Conservation (phyloP, 208 protist genomes). For the Trichomonas gallinae region DNA sequence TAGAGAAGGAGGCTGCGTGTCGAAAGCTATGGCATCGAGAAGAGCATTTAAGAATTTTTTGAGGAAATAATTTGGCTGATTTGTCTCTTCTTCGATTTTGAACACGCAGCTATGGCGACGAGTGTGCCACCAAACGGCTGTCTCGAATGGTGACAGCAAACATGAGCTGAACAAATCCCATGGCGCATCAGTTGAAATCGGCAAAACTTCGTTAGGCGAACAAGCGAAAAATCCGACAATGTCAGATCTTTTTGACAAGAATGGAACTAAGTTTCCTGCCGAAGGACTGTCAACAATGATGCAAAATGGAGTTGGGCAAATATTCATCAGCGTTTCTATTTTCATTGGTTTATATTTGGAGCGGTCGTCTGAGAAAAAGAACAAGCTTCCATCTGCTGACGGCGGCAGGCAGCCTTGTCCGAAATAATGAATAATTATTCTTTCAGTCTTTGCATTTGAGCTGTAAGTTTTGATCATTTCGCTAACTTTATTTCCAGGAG, state of each 20-base stretch:
- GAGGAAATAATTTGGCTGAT: background rate
- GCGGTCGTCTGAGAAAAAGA: background rate
- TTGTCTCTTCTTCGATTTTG: background rate
- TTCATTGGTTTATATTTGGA: background rate
- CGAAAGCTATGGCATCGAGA: constrained; percentile 5
- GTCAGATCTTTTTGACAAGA: background rate
- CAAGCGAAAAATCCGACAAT: background rate
- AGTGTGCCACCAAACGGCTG: background rate
- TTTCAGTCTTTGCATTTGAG: background rate
- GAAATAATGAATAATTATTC: constrained; percentile 5
- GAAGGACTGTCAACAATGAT: background rate
- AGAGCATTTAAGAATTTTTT: background rate
- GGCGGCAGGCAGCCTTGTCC: background rate
- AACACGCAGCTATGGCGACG: background rate
- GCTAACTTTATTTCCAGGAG: background rate
- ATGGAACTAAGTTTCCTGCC: background rate
- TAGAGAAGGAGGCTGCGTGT: background rate
- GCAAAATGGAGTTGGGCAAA: background rate
- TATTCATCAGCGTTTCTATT: background rate
- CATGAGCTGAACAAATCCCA: background rate
- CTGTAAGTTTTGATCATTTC: background rate
- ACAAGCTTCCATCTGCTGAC: background rate
- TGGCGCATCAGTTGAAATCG: background rate
- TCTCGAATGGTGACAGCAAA: background rate
- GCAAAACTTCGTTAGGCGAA: background rate